phyloP scores from a whole-genome alignment of 2,329 filamentous ascomycete genomes.

The Metarhizium anisopliae region DNA sequence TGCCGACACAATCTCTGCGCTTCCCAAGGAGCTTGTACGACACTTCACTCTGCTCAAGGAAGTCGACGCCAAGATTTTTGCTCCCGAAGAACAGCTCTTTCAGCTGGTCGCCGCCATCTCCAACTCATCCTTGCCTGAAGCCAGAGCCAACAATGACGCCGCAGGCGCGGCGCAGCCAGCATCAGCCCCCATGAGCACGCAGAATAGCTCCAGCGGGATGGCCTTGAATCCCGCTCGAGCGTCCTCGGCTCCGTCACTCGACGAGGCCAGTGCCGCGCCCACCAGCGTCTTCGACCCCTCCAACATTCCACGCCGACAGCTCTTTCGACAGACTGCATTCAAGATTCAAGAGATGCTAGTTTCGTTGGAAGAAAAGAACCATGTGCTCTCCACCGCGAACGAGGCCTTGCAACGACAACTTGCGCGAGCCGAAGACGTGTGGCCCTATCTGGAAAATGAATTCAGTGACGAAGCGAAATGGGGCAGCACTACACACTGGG shows the following conservation, averaged over 20 bases:
- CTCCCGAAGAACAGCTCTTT: slow-evolving; percentile 73
- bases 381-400: slow-evolving; percentile 87
- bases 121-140: slow-evolving; percentile 38
- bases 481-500: slow-evolving; percentile 90
- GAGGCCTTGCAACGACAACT: slow-evolving; percentile 82
- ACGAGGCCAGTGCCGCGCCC: slow-evolving; percentile 28
- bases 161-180: slow-evolving; percentile 31
- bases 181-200: slow-evolving; percentile 40
- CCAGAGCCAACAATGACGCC: slow-evolving; percentile 34
- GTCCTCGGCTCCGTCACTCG: slow-evolving; percentile 27
- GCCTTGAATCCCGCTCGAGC: slow-evolving; percentile 25
- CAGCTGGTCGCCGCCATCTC: slow-evolving; percentile 61
- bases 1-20: slow-evolving; percentile 81
- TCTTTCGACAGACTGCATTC: slow-evolving; percentile 70
- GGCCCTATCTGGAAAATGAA: slow-evolving; percentile 76
- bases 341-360: slow-evolving; percentile 79
- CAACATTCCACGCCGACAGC: slow-evolving; percentile 58
- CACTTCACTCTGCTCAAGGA: slow-evolving; percentile 96
- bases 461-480: slow-evolving; percentile 92
- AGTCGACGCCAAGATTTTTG: slow-evolving; percentile 93
- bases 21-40: slow-evolving; percentile 89
- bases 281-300: slow-evolving; percentile 41
- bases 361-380: slow-evolving; percentile 94
- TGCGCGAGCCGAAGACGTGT: slow-evolving; percentile 75
- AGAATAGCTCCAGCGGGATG: slow-evolving; percentile 37